Evolutionary conservation across 2,329 filamentous ascomycete species (phyloP), one percentile per base, ranked within the genome.

Genomic region (Geosmithia putterillii): DNA sequence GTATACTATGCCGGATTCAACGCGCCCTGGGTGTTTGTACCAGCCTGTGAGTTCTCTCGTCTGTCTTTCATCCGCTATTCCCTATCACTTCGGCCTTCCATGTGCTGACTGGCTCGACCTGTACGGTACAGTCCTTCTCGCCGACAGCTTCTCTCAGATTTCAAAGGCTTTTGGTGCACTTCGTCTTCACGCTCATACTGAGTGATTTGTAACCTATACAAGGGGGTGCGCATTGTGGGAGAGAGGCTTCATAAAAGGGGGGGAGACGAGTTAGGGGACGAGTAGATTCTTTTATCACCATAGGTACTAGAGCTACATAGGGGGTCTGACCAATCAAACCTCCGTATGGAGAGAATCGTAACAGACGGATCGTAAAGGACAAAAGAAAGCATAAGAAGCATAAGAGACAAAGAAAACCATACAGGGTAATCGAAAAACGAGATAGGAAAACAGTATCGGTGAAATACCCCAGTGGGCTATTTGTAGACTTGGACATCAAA

Each of bases 1-100:
- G 61, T 74, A 17, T 82, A 81, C 51, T 81, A 77, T 47, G 62
- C 75, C 5, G 71, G 70, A 2, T 71, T 79, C 55, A 82, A 82
- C 52, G 54, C 68, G 15, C 74, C 76, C 1, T 82, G 78, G 78
- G 70, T 65, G 1, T 50, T 78, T 1, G 65, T 80, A 20, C 78
- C 78, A 6, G 51, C 63, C 2, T 53, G 75, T 79, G 52, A 61
- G 73, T 68, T 4, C 21, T 28, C 8, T 32, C 17, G n/a, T 22
- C 4, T 32, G 5, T n/a, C 15, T 10, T 23, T 38, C n/a, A n/a
- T 38, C n/a, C 10, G 10, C 5, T 38, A 10, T 20, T 20, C 36
- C 36, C 12, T 38, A 25, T 5, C 18, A 6, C 19, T 17, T 38
- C 18, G 4, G 15, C 36, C n/a, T 20, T 17, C 36, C 19, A 3